phyloP scores from a whole-genome alignment of 2,329 filamentous ascomycete genomes.

The Emergomyces orientalis region DNA sequence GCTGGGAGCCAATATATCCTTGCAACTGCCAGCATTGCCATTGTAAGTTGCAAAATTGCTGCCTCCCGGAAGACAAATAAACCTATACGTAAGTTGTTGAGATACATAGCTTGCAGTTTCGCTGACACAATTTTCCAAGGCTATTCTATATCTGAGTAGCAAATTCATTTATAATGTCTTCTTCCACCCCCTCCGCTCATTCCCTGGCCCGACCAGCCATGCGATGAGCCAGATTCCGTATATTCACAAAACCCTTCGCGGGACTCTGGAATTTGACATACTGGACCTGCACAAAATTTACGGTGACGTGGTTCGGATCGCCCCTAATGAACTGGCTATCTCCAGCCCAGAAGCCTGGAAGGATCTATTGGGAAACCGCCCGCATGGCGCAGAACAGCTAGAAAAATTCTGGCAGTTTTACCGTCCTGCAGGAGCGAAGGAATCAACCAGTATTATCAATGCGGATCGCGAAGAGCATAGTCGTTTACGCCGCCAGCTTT shows the following conservation, averaged over 20 bases:
- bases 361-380: slow-evolving; percentile 23
- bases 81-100: not conserved
- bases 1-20: not conserved
- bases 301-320: slow-evolving; percentile 24
- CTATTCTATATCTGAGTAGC: not conserved
- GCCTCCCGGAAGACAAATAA: not conserved
- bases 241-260: slow-evolving; percentile 10
- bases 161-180: slow-evolving; percentile 19
- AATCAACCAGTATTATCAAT: slow-evolving; percentile 10
- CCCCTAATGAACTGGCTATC: slow-evolving; percentile 23
- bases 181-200: slow-evolving; percentile 20
- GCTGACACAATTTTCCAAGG: not conserved
- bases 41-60: not conserved
- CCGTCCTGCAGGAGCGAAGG: slow-evolving; percentile 1
- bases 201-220: slow-evolving; percentile 18
- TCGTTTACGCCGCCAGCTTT: slow-evolving; percentile 23
- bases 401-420: slow-evolving; percentile 19
- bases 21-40: not conserved
- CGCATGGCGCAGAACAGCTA: slow-evolving; percentile 14
- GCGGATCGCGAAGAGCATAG: slow-evolving; percentile 20
- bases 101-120: not conserved
- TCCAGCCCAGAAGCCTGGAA: slow-evolving; percentile 21
- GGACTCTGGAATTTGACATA: slow-evolving; percentile 19
- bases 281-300: slow-evolving; percentile 22
- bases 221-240: slow-evolving; percentile 16